A percentile compares a stretch with the other conserved stretches of the same genome.
These are phyloP conservation scores for Agrostemma githago DNA, from an alignment of 148 eudicot species.

Conservation along the genomic window DNA sequence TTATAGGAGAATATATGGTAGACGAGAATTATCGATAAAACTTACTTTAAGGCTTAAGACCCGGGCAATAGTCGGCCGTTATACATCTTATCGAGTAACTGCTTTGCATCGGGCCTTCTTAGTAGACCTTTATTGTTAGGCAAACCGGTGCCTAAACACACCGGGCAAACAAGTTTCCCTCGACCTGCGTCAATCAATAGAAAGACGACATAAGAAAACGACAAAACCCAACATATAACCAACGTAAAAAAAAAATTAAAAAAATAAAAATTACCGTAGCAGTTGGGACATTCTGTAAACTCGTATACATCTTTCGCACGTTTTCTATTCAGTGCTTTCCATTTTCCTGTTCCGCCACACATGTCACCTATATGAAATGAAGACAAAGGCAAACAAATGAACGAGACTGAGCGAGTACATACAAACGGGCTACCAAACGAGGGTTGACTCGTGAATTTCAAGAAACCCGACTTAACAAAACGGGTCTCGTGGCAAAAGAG, in stretches of 20 bases:
- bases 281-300: constrained; percentile 95
- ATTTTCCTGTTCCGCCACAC: constrained; percentile 99
- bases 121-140: constrained; percentile 98
- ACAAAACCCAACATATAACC: not conserved
- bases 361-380: constrained; percentile 80
- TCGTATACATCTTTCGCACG: constrained; percentile 96
- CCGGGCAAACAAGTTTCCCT: constrained; percentile 96
- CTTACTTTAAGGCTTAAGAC: constrained; percentile 44
- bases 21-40: constrained; percentile 11
- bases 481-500: not conserved
- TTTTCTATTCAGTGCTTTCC: constrained; percentile 97
- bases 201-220: not conserved
- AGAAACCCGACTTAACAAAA: not conserved
- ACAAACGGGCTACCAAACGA: too few species aligned
- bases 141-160: constrained; percentile 91
- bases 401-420: too few species aligned
- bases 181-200: constrained; percentile 46
- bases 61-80: constrained; percentile 79
- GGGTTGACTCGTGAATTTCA: too few species aligned
- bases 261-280: constrained; percentile 54
- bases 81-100: constrained; percentile 95
- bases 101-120: constrained; percentile 74
- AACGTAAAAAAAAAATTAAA: not conserved
- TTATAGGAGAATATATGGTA: not conserved
- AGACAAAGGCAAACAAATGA: constrained; percentile 14